Evolutionary conservation across 305 asterid species (phyloP).

Genomic region (Withania somnifera): DNA sequence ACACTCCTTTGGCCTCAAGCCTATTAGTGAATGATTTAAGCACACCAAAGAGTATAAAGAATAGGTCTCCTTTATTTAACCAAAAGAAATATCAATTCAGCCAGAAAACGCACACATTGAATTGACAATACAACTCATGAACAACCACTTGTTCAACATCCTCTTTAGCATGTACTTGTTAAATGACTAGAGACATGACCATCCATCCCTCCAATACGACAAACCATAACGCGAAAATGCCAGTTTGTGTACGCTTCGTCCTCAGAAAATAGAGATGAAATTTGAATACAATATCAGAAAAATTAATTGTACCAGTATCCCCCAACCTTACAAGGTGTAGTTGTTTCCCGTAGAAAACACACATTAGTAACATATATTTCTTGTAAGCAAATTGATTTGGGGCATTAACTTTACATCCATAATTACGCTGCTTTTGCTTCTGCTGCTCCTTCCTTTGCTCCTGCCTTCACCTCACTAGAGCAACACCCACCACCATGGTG

Average conservation of each 20-base stretch:
- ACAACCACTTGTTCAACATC: not conserved
- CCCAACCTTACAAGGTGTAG: not conserved
- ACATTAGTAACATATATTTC: not conserved
- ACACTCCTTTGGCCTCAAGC: not conserved
- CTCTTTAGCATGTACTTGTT: not conserved
- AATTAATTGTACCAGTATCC: not conserved
- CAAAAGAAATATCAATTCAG: not conserved
- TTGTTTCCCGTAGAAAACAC: not conserved
- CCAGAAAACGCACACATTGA: not conserved
- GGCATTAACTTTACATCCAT: not conserved
- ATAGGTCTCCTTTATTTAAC: no score
- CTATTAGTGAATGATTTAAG: not conserved
- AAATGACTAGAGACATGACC: not conserved
- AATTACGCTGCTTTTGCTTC: slow-evolving; percentile 36
- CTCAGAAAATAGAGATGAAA: not conserved
- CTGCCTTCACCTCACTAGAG: slow-evolving; percentile 44
- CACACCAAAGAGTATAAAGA: not conserved
- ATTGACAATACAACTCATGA: not conserved
- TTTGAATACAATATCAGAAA: not conserved
- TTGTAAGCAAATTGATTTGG: not conserved
- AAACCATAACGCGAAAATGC: not conserved
- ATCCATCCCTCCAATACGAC: not conserved
- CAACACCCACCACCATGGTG: slow-evolving; percentile 88
- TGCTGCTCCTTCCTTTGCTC: slow-evolving; percentile 26
- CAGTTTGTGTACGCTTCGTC: not conserved